A percentile compares a stretch with the other conserved stretches of the same genome.
Evolutionary conservation across 345 rosid genomes (phyloP).

Genomic region (Eucalyptus microcorys): DNA sequence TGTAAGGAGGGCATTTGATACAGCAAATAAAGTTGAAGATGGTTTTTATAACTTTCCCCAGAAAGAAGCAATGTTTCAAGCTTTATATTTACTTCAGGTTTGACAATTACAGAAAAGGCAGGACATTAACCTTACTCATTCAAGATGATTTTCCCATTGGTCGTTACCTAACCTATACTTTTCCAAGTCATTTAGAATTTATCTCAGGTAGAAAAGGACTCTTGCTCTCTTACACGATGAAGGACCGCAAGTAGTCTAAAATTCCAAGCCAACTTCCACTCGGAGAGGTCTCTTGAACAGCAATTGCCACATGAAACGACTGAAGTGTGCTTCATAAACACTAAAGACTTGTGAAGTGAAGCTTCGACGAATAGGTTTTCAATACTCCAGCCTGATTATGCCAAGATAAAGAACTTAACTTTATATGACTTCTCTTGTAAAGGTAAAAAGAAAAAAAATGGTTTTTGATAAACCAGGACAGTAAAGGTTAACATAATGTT

Average conservation of each 20-base stretch:
- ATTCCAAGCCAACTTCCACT: constrained; percentile 75
- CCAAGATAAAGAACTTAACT: not conserved
- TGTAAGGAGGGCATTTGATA: not conserved
- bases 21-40: not conserved
- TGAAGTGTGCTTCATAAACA: constrained; percentile 62
- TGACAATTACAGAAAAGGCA: not conserved
- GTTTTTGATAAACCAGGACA: not conserved
- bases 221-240: constrained; percentile 42
- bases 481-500: not conserved
- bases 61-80: not conserved
- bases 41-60: not conserved
- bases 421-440: not conserved
- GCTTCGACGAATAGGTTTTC: constrained; percentile 63
- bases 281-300: constrained; percentile 42
- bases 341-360: constrained; percentile 55
- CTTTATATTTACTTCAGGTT: not conserved
- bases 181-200: not conserved
- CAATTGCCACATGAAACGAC: constrained; percentile 59
- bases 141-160: not conserved
- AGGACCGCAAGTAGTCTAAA: constrained; percentile 45
- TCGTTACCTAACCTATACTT: not conserved
- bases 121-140: not conserved
- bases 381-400: constrained; percentile 30
- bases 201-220: not conserved
- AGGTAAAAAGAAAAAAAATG: not conserved